These are phyloP conservation scores for Boletellus ananas DNA, from an alignment of 768 basidiomycete genomes.

Conservation along the genomic window DNA sequence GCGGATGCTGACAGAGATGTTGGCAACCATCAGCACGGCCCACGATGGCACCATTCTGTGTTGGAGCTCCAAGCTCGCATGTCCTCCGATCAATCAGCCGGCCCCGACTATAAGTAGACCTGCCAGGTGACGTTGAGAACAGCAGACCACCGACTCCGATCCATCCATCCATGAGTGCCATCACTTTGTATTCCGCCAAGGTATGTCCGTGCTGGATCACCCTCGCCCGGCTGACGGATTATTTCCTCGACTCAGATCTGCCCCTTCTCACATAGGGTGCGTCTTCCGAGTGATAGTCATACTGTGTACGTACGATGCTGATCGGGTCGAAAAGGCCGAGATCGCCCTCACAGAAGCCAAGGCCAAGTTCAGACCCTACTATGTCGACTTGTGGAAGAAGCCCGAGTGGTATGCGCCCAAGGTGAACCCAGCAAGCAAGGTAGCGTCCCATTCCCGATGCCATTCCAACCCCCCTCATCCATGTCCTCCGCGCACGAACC, in stretches of 20 bases:
- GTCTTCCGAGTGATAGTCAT: constrained; percentile 1
- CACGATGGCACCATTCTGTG: no score
- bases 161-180: constrained; percentile 19
- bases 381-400: constrained; percentile 62
- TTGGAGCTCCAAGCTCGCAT: no score
- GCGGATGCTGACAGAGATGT: no score
- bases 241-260: constrained; percentile 38
- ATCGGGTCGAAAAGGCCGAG: constrained; percentile 39
- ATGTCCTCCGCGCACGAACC: background rate
- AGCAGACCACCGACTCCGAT: no score
- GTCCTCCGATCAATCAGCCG: no score
- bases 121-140: no score
- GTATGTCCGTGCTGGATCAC: constrained; percentile 23
- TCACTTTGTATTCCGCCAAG: constrained; percentile 48
- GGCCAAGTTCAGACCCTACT: constrained; percentile 44
- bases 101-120: no score
- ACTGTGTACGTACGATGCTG: background rate
- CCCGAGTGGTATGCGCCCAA: constrained; percentile 65
- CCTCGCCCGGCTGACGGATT: background rate
- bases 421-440: constrained; percentile 67
- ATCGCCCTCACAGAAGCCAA: constrained; percentile 59
- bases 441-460: constrained; percentile 12
- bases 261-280: constrained; percentile 56
- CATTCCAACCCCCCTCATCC: background rate
- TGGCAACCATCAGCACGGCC: no score